Evolutionary conservation across 768 basidiomycete genomes (phyloP).

Genomic region (Boletus sensibilis): DNA sequence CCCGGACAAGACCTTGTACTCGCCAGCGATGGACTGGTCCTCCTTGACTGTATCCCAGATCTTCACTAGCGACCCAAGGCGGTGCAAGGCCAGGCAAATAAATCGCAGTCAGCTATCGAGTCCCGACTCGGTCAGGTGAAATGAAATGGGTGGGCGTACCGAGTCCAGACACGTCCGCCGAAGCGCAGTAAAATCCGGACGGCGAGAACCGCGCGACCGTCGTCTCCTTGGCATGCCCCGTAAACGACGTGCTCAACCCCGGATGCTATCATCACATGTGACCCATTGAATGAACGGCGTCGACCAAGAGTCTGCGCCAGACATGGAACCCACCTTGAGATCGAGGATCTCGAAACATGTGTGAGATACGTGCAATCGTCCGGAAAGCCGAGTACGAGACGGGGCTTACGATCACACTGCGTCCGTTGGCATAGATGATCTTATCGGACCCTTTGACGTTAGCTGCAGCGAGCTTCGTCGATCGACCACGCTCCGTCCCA

Average conservation of each 20-base stretch:
- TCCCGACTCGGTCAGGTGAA: neutral
- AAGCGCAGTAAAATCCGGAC: slow-evolving; percentile 93
- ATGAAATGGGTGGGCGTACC: slow-evolving; percentile 45
- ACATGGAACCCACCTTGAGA: slow-evolving; percentile 57
- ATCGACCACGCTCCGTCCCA: slow-evolving; percentile 58
- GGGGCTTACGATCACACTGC: slow-evolving; percentile 77
- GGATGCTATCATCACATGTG: slow-evolving; percentile 52
- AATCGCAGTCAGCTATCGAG: neutral
- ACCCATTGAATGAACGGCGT: neutral
- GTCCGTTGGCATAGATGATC: slow-evolving; percentile 83
- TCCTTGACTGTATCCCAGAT: slow-evolving; percentile 93
- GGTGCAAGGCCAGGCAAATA: neutral
- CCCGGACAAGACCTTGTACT: slow-evolving; percentile 73
- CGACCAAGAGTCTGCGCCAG: neutral
- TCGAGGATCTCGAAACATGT: slow-evolving; percentile 66
- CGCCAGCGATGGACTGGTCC: slow-evolving; percentile 78
- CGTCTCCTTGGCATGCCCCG: slow-evolving; percentile 78
- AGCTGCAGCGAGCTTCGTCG: slow-evolving; percentile 69
- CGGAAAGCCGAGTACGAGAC: neutral
- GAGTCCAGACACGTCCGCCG: slow-evolving; percentile 78
- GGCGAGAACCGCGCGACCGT: slow-evolving; percentile 92
- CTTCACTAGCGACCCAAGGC: slow-evolving; percentile 51
- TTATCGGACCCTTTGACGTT: slow-evolving; percentile 57
- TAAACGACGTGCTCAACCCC: slow-evolving; percentile 59
- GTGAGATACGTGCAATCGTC: neutral